Evolutionary conservation across 768 basidiomycete species (phyloP).

Genomic region (Mycena belliarum): DNA sequence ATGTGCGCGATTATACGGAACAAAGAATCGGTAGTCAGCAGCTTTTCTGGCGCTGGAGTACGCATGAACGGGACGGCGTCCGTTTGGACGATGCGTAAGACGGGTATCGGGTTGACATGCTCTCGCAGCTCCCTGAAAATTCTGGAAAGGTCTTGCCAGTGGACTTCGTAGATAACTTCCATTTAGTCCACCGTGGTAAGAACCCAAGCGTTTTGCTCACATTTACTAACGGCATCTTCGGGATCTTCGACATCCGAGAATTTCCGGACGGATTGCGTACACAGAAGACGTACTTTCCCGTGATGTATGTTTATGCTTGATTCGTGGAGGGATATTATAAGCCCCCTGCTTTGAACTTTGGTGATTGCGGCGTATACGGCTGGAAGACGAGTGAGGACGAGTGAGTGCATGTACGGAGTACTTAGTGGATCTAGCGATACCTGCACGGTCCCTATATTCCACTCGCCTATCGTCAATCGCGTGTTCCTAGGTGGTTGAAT

Average conservation of each 20-base stretch:
- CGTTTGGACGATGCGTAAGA: neutral
- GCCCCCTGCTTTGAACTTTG: slow-evolving; percentile 29
- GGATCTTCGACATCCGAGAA: slow-evolving; percentile 4
- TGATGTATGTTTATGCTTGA: slow-evolving; percentile 34
- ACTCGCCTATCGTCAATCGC: neutral
- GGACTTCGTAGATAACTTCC: neutral
- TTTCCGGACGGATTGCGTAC: slow-evolving; percentile 19
- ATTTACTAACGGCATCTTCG: neutral
- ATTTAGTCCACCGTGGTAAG: neutral
- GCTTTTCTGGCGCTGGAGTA: neutral
- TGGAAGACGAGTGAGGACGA: neutral
- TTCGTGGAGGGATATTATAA: slow-evolving; percentile 23
- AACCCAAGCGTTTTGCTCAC: neutral
- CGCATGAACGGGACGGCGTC: neutral
- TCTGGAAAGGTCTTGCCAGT: neutral
- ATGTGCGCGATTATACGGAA: neutral
- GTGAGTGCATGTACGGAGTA: too few species aligned
- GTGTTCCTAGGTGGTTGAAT: neutral
- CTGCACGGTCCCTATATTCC: neutral
- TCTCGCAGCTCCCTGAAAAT: neutral
- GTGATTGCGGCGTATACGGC: slow-evolving; percentile 34
- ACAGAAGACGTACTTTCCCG: slow-evolving; percentile 37
- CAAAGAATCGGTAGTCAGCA: neutral
- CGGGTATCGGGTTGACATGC: neutral
- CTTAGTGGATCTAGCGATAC: neutral